These are phyloP conservation scores for Aspergillus sp. DNA, from an alignment of 2,329 filamentous ascomycete species.

Conservation along the genomic window DNA sequence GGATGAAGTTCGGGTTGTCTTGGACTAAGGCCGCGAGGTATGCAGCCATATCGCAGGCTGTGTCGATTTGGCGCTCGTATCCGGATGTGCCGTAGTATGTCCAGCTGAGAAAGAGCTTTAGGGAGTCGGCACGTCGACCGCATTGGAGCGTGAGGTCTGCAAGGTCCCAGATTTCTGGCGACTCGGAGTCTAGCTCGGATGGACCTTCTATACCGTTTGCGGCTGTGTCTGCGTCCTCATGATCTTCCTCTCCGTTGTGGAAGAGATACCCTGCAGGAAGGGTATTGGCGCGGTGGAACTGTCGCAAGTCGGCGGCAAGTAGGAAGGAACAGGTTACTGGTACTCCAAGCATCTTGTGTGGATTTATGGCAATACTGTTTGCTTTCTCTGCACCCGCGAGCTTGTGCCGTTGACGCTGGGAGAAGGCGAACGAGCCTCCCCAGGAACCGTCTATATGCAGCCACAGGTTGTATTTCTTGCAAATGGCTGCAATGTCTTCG, in stretches of 20 bases:
- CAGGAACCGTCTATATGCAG: slow-evolving; percentile 90
- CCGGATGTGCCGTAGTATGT: slow-evolving; percentile 80
- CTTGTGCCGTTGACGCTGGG: slow-evolving; percentile 60
- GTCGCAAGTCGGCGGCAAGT: slow-evolving; percentile 70
- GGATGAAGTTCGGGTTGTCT: slow-evolving; percentile 59
- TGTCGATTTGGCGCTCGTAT: slow-evolving; percentile 68
- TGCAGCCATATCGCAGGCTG: slow-evolving; percentile 69
- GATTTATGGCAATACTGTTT: slow-evolving; percentile 82
- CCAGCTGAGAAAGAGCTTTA: slow-evolving; percentile 89
- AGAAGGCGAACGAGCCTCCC: slow-evolving; percentile 85
- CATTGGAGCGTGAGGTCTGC: slow-evolving; percentile 93
- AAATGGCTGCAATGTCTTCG: slow-evolving; percentile 66
- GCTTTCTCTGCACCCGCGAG: slow-evolving; percentile 71
- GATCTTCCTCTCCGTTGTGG: slow-evolving; percentile 55
- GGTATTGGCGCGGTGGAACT: slow-evolving; percentile 82
- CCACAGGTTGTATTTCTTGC: slow-evolving; percentile 74
- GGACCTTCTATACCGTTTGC: slow-evolving; percentile 13
- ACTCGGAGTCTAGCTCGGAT: slow-evolving; percentile 31
- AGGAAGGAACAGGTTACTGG: slow-evolving; percentile 91
- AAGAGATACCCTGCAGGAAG: slow-evolving; percentile 85
- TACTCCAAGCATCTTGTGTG: slow-evolving; percentile 95
- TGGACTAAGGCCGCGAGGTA: slow-evolving; percentile 65
- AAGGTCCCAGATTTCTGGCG: slow-evolving; percentile 74
- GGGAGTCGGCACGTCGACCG: slow-evolving; percentile 76
- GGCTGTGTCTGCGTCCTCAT: slow-evolving; percentile 37